Evolutionary conservation across 129 eudicot species (phyloP).

Genomic region (Ambrosia trifida): DNA sequence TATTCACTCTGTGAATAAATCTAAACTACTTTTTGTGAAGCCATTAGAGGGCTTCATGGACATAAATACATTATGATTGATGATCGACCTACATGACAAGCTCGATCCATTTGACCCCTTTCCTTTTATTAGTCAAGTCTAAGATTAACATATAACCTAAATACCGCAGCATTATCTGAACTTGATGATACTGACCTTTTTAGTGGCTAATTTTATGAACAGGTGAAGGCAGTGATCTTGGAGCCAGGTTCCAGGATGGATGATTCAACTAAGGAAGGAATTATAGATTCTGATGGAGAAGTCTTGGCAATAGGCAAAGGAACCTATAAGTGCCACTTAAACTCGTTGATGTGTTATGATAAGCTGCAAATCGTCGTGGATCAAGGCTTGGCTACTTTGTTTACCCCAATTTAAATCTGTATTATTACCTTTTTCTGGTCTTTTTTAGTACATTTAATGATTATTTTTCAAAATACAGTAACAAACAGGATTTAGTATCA

Average conservation of each 20-base stretch:
- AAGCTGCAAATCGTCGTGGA: slow-evolving; percentile 67
- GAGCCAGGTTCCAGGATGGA: slow-evolving; percentile 68
- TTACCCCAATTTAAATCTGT: slow-evolving; percentile 54
- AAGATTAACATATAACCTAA: too few relatives aligned
- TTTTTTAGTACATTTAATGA: not conserved
- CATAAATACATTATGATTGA: not conserved
- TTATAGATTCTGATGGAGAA: slow-evolving; percentile 90
- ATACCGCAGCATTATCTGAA: too few relatives aligned
- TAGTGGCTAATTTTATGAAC: slow-evolving; percentile 9
- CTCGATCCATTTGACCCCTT: not conserved
- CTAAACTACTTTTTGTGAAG: not conserved
- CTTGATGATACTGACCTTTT: too few relatives aligned
- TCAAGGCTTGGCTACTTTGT: slow-evolving; percentile 82
- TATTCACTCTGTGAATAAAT: not conserved
- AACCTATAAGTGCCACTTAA: slow-evolving; percentile 63
- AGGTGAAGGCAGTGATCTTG: slow-evolving; percentile 84
- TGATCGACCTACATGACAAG: not conserved
- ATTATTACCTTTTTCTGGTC: slow-evolving; percentile 6
- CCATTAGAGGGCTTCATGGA: not conserved
- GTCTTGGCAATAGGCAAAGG: slow-evolving; percentile 92
- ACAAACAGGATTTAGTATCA: too few relatives aligned
- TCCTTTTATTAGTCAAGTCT: too few relatives aligned
- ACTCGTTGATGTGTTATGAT: slow-evolving; percentile 69
- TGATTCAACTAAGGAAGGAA: slow-evolving; percentile 71
- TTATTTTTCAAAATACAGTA: not conserved